Percentiles rank a stretch among this genome's conserved stretches.
These are phyloP conservation scores for Cinchona pubescens DNA, from an alignment of 257 asterid species.

Conservation along the genomic window DNA sequence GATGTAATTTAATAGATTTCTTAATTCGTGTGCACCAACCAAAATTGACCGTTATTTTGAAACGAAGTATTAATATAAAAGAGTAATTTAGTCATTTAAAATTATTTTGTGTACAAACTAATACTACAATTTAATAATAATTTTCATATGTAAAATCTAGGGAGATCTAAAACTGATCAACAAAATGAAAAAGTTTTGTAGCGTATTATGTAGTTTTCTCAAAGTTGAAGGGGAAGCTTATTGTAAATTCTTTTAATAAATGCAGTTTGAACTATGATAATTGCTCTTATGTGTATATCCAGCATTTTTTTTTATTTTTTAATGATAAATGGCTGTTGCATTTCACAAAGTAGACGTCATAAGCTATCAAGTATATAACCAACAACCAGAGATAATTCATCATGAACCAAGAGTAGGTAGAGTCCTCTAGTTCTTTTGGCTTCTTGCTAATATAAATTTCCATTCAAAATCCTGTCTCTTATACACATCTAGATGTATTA, in stretches of 20 bases:
- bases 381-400: neutral
- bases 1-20: no score
- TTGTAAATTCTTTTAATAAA: neutral
- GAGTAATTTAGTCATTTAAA: no score
- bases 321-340: neutral
- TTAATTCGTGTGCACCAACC: no score
- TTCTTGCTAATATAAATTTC: neutral
- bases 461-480: no score
- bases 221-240: neutral
- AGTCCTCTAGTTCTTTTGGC: neutral
- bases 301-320: no score
- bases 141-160: neutral
- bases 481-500: no score
- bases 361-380: neutral
- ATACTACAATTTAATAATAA: no score
- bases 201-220: neutral
- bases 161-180: neutral
- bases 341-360: neutral
- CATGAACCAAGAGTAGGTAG: neutral
- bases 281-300: no score
- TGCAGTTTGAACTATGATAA: neutral
- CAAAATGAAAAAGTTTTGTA: neutral
- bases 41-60: no score
- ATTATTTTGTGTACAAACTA: no score
- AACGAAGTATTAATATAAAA: no score